Base-by-base conservation (phyloP, 495 filamentous ascomycete genomes). In the Neohortaea acidophila region DNA sequence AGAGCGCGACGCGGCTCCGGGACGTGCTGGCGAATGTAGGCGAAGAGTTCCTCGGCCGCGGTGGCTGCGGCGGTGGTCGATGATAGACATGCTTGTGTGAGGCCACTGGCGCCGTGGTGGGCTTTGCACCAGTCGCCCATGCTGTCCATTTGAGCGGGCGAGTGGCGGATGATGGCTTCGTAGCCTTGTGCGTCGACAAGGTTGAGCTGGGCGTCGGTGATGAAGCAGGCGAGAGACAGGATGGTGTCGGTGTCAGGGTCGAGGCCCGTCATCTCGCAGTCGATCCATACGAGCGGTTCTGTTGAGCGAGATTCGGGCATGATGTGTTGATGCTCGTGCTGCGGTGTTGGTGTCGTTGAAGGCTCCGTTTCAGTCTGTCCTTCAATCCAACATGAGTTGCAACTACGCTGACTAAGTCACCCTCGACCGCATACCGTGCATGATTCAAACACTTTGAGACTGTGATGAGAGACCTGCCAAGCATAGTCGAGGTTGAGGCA, bases 231-330 rank as follows among this genome's bases (percentile, higher is more conserved):
- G 21, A 97, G 79, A 53, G 91, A 83, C 47, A 97, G 72, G 51
- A 97, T 92, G 12, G 73, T 69, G 51, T 96, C 91, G 14, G 58
- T 70, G 21, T 78, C 70, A 1, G 73, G 63, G 55, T 93, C 66
- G 3, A 97, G 73, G 2, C 89, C 89, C 2, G 91, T 94, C 89
- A 97, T 97, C 85, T 92, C 84, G 55, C 84, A 91, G 56, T 91
- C 84, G 36, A 92, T 84, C 81, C 83, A 89, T 18, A 87, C 79
- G 21, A 89, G 54, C 17, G 81, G 71, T 41, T 74, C 70, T 26
- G 54, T 57, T 8, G 72, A 77, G 31, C 44, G 39, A 3, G 48
- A 40, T 39, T 55, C 52, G 2, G 54, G 54, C 54, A 55, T 57
- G 6, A 25, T 48, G n/a, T n/a, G n/a, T n/a, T n/a, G 42, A 27